Conservation (phyloP, 2,329 filamentous ascomycete genomes). For the Exophiala lecanii-corni region DNA sequence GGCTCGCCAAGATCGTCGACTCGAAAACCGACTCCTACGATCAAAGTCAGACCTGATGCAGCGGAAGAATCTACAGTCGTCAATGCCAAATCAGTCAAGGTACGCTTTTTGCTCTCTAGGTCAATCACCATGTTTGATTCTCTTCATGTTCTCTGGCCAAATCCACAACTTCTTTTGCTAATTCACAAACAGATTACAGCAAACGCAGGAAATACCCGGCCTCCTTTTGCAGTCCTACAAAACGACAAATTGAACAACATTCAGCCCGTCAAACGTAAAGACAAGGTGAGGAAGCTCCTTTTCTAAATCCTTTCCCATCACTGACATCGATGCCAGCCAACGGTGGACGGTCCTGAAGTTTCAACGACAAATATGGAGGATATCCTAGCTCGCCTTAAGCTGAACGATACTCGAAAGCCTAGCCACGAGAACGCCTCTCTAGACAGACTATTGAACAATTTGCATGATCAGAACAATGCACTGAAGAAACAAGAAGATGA, state of each 20-base stretch:
- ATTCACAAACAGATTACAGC: conserved; percentile 33
- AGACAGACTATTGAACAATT: conserved; percentile 56
- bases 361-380: conserved; percentile 61
- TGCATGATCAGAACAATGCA: conserved; percentile 66
- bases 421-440: conserved; percentile 34
- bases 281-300: conserved; percentile 16
- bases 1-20: conserved; percentile 21
- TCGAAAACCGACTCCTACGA: conserved; percentile 23
- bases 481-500: conserved; percentile 56
- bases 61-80: conserved; percentile 6
- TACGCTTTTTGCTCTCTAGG: too few species aligned
- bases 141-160: too few species aligned
- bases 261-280: conserved; percentile 15
- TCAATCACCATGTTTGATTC: too few species aligned
- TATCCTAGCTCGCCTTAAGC: conserved; percentile 41
- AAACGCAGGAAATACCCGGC: conserved; percentile 9
- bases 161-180: too few species aligned
- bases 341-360: too few species aligned
- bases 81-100: not conserved
- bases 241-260: too few species aligned
- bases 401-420: conserved; percentile 30
- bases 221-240: conserved; percentile 14
- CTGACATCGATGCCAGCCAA: too few species aligned
- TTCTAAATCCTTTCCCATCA: conserved; percentile 3
- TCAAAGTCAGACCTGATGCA: conserved; percentile 22